Evolutionary conservation across 768 basidiomycete genomes (phyloP).

Genomic region (Phallus indusiatus): DNA sequence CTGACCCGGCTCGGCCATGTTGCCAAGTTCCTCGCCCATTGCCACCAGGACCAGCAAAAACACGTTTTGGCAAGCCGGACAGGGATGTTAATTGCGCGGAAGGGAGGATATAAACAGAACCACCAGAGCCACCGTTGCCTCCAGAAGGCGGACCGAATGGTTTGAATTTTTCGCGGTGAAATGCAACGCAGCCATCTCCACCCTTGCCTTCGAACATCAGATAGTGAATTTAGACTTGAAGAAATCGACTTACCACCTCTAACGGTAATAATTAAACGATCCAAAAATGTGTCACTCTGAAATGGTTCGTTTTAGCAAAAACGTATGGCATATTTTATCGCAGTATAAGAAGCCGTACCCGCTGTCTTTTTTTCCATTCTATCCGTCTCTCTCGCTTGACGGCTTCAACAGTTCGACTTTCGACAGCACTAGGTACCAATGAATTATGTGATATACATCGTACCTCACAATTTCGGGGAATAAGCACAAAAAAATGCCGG

Average conservation of each 20-base stretch:
- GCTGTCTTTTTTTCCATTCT: slow-evolving; percentile 22
- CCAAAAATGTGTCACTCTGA: slow-evolving; percentile 72
- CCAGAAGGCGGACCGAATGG: slow-evolving; percentile 86
- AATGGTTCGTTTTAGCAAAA: slow-evolving; percentile 10
- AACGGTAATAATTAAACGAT: slow-evolving; percentile 71
- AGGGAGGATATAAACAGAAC: slow-evolving; percentile 77
- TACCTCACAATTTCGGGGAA: not conserved
- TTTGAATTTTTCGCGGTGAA: slow-evolving; percentile 82
- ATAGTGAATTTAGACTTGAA: not conserved
- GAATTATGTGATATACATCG: not conserved
- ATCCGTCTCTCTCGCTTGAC: slow-evolving; percentile 4
- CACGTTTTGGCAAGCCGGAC: slow-evolving; percentile 55
- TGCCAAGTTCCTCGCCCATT: slow-evolving; percentile 82
- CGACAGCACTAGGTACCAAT: not conserved
- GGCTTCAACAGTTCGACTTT: not conserved
- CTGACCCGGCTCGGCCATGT: slow-evolving; percentile 67
- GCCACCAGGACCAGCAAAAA: slow-evolving; percentile 56
- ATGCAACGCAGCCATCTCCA: slow-evolving; percentile 87
- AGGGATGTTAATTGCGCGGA: slow-evolving; percentile 72
- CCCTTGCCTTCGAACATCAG: slow-evolving; percentile 55
- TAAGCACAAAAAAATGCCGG: not conserved
- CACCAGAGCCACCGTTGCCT: slow-evolving; percentile 85
- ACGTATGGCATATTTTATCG: not conserved
- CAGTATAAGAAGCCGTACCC: slow-evolving; percentile 14
- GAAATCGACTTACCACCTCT: slow-evolving; percentile 47